phyloP scores from a whole-genome alignment of 192 early-diverging fungal species.

The Helicostylum pulchrum region DNA sequence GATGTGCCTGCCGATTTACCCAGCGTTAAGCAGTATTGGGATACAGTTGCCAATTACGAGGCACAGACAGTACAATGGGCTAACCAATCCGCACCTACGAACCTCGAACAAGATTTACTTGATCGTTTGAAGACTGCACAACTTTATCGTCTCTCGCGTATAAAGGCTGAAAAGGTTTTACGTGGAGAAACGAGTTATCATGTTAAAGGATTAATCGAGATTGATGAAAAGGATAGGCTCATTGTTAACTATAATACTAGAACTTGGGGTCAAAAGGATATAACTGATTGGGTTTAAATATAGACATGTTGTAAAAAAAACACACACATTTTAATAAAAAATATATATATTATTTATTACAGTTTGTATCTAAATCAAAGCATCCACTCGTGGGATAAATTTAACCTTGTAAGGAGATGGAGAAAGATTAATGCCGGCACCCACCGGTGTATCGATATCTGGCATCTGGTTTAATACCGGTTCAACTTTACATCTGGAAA shows the following conservation, averaged over 20 bases:
- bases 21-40: too few relatives aligned
- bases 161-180: conserved; percentile 15
- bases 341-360: too few relatives aligned
- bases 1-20: too few relatives aligned
- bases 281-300: background rate
- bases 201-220: conserved; percentile 1
- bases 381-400: background rate
- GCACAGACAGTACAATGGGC: conserved; percentile 12
- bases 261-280: background rate
- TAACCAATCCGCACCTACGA: background rate
- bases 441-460: background rate
- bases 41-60: background rate
- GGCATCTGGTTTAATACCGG: background rate
- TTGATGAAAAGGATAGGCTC: conserved; percentile 10
- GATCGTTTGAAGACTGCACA: conserved; percentile 7
- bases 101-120: background rate
- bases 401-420: conserved; percentile 7
- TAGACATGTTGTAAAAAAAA: too few relatives aligned
- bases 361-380: too few relatives aligned
- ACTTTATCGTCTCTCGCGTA: conserved; percentile 20
- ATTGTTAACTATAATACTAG: conserved; percentile 11
- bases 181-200: conserved; percentile 22
- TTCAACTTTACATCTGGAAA: background rate
- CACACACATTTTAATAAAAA: too few relatives aligned
- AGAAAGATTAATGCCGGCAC: background rate